Evolutionary conservation across 2,329 filamentous ascomycete genomes (phyloP), one percentile per base, ranked within the genome.

Genomic region (Botrytis galanthina): DNA sequence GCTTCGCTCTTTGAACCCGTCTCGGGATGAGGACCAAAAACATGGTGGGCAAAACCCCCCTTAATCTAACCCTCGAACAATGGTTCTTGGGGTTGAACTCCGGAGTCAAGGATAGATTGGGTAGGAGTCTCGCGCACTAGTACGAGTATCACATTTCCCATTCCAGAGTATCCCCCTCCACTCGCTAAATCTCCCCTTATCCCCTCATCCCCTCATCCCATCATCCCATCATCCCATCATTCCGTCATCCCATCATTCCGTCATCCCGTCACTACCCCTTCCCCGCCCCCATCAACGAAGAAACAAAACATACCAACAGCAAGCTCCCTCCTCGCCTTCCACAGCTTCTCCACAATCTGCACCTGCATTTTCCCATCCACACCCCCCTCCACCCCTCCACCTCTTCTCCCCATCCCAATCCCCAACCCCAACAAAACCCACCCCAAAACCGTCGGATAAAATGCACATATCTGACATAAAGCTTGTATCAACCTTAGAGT

Each of bases 401-500:
- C 9, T 29, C 46, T n/a, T 9, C 77, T 4, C 80, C 66, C 8
- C 74, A 85, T 79, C 29, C 86, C 81, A 29, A 83, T 8, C 39
- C 48, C 48, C n/a, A 42, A 14, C 39, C 54, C 37, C 62, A 67
- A 4, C 54, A 69, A 32, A 9, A 73, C 5, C 18, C 32, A 10
- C 26, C 26, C 39, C 39, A 69, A 37, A n/a, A 69, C 10, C 54
- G 32, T 63, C 8, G 86, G 81, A 74, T 84, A 86, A 20, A 83
- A 83, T 29, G 84, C 81, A 20, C 88, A 77, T 73, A 90, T 84
- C 72, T 86, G 83, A 74, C 85, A 81, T 44, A 85, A 70, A 62
- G 87, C 81, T 80, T 91, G 89, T 62, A 90, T 77, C 72, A 89
- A 82, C 63, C 90, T 87, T 76, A 92, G 83, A 71, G 85, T 84